Base-by-base conservation (phyloP, 148 eudicot species). In the Euryodendron excelsum region DNA sequence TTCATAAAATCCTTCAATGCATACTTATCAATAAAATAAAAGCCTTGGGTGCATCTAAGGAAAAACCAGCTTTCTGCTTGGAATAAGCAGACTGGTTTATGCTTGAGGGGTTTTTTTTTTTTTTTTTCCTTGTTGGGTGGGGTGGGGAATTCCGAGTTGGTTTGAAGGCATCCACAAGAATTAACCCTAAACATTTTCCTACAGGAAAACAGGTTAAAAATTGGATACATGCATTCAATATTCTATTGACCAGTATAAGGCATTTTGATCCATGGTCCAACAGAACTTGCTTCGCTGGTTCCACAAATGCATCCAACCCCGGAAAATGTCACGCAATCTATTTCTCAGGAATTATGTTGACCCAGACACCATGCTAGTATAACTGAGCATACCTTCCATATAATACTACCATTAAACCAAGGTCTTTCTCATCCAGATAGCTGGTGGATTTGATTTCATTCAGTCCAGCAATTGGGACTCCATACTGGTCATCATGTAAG, bases 301-400 rank as follows among this genome's bases (percentile, higher is more conserved):
- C 39, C 48, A 27, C 13, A 56, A 34, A 69, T 36, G 30, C n/a
- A 8, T 37, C 66, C 34, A 21, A 37, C 33, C 18, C 67, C 7
- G 21, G 31, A 59, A 39, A 59, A 2, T 7, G 20, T 11, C 20
- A 18, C 30, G 3, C 55, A 58, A 79, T 27, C 36, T 63, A 30
- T 33, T 33, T 45, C 27, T 30, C 14, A n/a, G 11, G 41, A 69
- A 64, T 56, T 36, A 28, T 47, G 58, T 39, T 44, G 73, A 10
- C 27, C 72, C 34, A 48, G 23, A 72, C 34, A 56, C 3, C 21
- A 66, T 41, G n/a, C 48, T 18, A 25, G 68, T 34, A 27, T 18
- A 63, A 13, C 15, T 20, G 3, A 73, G 33, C 73, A 61, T 74
- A 88, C 93, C 91, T 89, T 84, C 92, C 97, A 65, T 88, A 80